Conservation (phyloP, 2,329 filamentous ascomycete genomes). For the Graphium sp. region DNA sequence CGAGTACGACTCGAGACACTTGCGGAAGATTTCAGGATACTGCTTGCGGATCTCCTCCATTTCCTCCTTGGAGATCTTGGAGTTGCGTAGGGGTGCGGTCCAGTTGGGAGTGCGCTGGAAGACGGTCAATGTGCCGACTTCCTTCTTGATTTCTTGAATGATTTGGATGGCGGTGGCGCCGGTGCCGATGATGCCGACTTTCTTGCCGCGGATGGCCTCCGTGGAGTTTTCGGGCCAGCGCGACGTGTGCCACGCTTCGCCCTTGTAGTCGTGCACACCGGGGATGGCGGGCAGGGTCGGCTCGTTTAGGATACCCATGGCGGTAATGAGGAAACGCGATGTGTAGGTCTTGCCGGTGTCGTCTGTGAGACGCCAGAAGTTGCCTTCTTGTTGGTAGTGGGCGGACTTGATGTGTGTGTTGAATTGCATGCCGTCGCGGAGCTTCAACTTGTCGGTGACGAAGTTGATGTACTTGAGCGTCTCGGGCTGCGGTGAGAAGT, state of each 20-base stretch:
- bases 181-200: conserved; percentile 43
- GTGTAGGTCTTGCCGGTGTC: conserved; percentile 9
- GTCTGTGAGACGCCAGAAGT: conserved; percentile 13
- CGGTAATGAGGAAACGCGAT: conserved; percentile 29
- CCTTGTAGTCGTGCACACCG: conserved; percentile 36
- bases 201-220: conserved; percentile 30
- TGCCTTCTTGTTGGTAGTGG: conserved; percentile 9
- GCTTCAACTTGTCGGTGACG: conserved; percentile 19
- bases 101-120: conserved; percentile 50
- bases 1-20: conserved; percentile 39
- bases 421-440: conserved; percentile 20
- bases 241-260: conserved; percentile 40
- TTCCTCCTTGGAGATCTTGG: conserved; percentile 35
- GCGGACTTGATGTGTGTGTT: conserved; percentile 13
- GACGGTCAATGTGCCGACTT: conserved; percentile 36
- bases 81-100: conserved; percentile 41
- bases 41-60: conserved; percentile 24
- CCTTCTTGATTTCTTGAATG: conserved; percentile 31
- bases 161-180: conserved; percentile 44
- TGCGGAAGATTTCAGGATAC: conserved; percentile 21
- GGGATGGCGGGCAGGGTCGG: conserved; percentile 46
- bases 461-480: conserved; percentile 23
- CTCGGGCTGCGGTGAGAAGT: conserved; percentile 17
- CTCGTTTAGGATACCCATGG: conserved; percentile 50
- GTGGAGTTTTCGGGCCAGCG: conserved; percentile 32